Evolutionary conservation across 192 early-diverging fungal species (phyloP).

Genomic region (Backusella liffmaniae): DNA sequence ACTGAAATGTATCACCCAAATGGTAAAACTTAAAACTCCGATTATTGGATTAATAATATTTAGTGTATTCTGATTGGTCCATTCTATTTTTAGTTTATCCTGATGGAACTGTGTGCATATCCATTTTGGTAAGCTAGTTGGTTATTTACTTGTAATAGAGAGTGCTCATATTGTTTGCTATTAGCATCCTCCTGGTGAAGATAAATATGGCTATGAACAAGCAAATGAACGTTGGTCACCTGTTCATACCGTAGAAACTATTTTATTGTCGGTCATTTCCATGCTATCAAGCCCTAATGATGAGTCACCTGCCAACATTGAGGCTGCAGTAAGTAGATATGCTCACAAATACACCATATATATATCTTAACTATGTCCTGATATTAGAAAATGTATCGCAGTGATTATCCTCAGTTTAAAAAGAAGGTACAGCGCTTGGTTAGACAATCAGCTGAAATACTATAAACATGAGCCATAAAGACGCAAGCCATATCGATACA

Average conservation of each 20-base stretch:
- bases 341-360: neutral
- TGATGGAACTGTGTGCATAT: conserved; percentile 92
- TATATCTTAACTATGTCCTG: neutral
- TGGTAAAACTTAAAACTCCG: conserved; percentile 39
- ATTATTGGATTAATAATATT: neutral
- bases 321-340: conserved; percentile 77
- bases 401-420: conserved; percentile 68
- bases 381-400: conserved; percentile 74
- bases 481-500: neutral
- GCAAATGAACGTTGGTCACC: conserved; percentile 92
- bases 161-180: neutral
- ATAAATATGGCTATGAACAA: conserved; percentile 89
- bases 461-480: conserved; percentile 24
- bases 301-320: conserved; percentile 93
- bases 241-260: conserved; percentile 94
- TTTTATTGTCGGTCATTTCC: conserved; percentile 85
- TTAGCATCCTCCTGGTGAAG: conserved; percentile 76
- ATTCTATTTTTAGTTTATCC: conserved; percentile 61
- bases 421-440: conserved; percentile 67
- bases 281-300: conserved; percentile 94
- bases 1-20: conserved; percentile 95
- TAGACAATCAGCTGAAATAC: conserved; percentile 48
- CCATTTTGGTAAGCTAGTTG: conserved; percentile 78
- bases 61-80: neutral
- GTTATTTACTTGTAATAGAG: neutral